Evolutionary conservation across 164 flowering plant genomes (phyloP).

Genomic region (Berberis vulgaris): DNA sequence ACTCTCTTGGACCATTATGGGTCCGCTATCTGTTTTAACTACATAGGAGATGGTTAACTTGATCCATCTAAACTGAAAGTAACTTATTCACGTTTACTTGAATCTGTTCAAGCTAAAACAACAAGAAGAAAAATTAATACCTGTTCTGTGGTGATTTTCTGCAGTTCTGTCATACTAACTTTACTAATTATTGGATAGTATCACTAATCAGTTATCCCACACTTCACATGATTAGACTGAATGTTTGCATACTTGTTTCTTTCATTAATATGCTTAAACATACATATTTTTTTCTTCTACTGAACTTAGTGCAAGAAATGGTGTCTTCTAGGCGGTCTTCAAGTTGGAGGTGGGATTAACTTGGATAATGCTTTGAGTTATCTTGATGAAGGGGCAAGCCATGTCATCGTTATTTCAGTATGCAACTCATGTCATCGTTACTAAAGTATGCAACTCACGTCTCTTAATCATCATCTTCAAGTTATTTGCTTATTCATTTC

Average conservation of each 20-base stretch:
- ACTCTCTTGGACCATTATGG: no score
- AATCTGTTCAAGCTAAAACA: no score
- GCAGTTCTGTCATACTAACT: no score
- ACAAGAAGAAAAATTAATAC: no score
- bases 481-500: neutral
- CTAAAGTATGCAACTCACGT: no score
- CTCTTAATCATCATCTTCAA: neutral
- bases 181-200: no score
- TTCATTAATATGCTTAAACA: conserved; percentile 15
- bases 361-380: conserved; percentile 58
- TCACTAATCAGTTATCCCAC: neutral
- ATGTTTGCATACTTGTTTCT: no score
- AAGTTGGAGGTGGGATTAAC: conserved; percentile 93
- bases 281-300: conserved; percentile 32
- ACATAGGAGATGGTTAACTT: no score
- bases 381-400: conserved; percentile 91
- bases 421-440: conserved; percentile 12
- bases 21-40: no score
- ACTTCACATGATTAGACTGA: neutral
- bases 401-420: conserved; percentile 95
- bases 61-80: no score
- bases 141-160: no score
- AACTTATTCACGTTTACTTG: no score
- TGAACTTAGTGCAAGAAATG: conserved; percentile 39
- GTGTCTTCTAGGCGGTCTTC: conserved; percentile 69